Conservation (phyloP, 2,329 filamentous ascomycete species). For the Madurella fahalii region DNA sequence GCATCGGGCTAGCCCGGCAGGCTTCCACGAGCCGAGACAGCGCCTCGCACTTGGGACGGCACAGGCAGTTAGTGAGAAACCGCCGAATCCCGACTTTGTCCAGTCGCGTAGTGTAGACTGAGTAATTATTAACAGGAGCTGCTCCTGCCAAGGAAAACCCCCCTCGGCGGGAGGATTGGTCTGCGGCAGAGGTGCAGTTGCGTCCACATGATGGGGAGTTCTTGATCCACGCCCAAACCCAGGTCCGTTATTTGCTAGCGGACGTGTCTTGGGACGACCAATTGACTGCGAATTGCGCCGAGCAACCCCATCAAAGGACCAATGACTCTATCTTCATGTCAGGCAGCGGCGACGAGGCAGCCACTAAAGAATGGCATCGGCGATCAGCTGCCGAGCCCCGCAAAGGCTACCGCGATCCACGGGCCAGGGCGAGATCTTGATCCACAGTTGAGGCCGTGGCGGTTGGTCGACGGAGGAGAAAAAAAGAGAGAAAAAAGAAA, state of each 20-base stretch:
- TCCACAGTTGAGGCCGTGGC: background rate
- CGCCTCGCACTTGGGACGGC: background rate
- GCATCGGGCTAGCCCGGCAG: constrained; percentile 16
- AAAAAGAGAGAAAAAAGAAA: too few relatives aligned
- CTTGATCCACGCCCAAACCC: background rate
- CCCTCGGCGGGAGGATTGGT: too few relatives aligned
- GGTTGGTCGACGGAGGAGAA: background rate
- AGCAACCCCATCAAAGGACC: background rate
- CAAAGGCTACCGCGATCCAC: background rate
- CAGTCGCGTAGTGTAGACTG: too few relatives aligned
- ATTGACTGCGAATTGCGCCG: background rate
- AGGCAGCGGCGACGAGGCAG: background rate
- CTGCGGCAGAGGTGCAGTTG: background rate
- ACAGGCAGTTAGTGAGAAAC: background rate
- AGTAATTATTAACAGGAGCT: background rate
- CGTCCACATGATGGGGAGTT: constrained; percentile 2
- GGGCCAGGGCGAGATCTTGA: background rate
- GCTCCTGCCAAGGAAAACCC: background rate
- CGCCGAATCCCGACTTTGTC: background rate
- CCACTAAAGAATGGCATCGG: background rate
- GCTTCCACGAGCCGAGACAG: constrained; percentile 2
- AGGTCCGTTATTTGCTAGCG: background rate
- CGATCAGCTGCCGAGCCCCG: background rate
- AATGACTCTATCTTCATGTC: background rate
- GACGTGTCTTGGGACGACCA: background rate